Evolutionary conservation across 1,284 basidiomycete genomes (phyloP).

Genomic region (Heterobasidion occidentale): DNA sequence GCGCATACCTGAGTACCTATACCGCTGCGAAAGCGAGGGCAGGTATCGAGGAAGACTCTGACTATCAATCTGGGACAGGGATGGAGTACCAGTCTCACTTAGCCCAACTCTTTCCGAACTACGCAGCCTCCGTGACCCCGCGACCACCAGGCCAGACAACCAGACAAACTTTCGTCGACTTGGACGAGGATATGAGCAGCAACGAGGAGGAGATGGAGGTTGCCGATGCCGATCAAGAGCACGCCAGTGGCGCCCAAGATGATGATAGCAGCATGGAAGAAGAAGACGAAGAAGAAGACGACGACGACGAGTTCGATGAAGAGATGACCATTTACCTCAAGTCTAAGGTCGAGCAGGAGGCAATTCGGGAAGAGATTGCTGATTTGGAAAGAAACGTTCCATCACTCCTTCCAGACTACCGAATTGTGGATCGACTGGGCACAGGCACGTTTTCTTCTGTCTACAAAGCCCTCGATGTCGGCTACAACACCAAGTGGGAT

Average conservation of each 20-base stretch:
- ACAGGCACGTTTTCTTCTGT: slow-evolving; percentile 99
- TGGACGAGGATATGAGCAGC: slow-evolving; percentile 43
- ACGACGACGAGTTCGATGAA: slow-evolving; percentile 40
- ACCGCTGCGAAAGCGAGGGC: slow-evolving; percentile 22
- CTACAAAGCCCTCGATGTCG: slow-evolving; percentile 89
- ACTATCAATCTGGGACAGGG: slow-evolving; percentile 41
- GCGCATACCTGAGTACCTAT: slow-evolving; percentile 33
- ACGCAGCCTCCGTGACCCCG: slow-evolving; percentile 1
- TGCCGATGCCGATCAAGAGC: slow-evolving; percentile 19
- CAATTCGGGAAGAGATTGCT: slow-evolving; percentile 72
- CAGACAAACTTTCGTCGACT: slow-evolving; percentile 27
- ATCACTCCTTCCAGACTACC: slow-evolving; percentile 62
- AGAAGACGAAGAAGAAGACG: slow-evolving; percentile 24
- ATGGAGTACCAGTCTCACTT: slow-evolving; percentile 49
- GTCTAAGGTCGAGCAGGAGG: slow-evolving; percentile 61
- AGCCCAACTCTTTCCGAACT: slow-evolving; percentile 27
- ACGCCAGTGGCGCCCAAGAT: slow-evolving; percentile 1
- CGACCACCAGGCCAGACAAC: slow-evolving; percentile 11
- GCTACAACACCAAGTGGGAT: slow-evolving; percentile 71
- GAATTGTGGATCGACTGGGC: slow-evolving; percentile 84
- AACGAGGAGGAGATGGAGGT: slow-evolving; percentile 31
- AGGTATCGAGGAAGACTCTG: slow-evolving; percentile 26
- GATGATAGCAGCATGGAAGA: neutral
- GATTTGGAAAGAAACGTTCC: slow-evolving; percentile 58
- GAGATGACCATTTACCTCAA: slow-evolving; percentile 48